Percentiles rank a stretch among this genome's conserved stretches.
These are phyloP conservation scores for Aspergillus indologenus DNA, from an alignment of 495 filamentous ascomycete genomes.

Conservation along the genomic window DNA sequence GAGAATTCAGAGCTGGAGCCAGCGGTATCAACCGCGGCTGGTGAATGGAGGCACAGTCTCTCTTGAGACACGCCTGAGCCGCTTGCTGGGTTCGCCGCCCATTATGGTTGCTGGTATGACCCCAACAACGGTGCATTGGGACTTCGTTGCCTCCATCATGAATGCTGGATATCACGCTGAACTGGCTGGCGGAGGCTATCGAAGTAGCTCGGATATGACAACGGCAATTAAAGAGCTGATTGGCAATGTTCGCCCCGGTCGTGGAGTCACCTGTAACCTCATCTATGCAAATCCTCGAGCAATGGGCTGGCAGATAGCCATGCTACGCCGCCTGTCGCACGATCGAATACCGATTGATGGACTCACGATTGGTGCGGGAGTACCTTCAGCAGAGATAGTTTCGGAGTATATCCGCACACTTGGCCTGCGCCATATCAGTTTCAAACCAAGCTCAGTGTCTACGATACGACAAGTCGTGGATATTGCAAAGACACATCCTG, in stretches of 20 bases:
- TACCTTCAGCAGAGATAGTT: slow-evolving; percentile 49
- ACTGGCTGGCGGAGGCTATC: slow-evolving; percentile 38
- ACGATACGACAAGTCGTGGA: slow-evolving; percentile 47
- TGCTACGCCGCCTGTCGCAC: slow-evolving; percentile 26
- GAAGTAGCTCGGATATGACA: slow-evolving; percentile 23
- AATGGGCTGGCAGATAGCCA: slow-evolving; percentile 34
- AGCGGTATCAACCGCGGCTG: slow-evolving; percentile 26
- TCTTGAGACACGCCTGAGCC: slow-evolving; percentile 36
- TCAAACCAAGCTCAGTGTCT: slow-evolving; percentile 47
- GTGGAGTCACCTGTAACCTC: slow-evolving; percentile 38
- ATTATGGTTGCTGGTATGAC: slow-evolving; percentile 46
- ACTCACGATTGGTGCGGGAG: slow-evolving; percentile 47
- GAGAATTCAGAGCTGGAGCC: slow-evolving; percentile 20
- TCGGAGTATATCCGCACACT: slow-evolving; percentile 46
- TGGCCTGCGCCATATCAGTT: slow-evolving; percentile 46
- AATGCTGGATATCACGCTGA: slow-evolving; percentile 42
- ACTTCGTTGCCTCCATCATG: slow-evolving; percentile 38
- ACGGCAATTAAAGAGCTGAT: slow-evolving; percentile 31
- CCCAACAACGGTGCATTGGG: slow-evolving; percentile 37
- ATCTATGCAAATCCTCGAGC: slow-evolving; percentile 40
- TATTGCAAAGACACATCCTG: slow-evolving; percentile 44
- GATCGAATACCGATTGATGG: slow-evolving; percentile 34
- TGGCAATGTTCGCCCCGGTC: slow-evolving; percentile 24
- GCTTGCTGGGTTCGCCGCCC: slow-evolving; percentile 34
- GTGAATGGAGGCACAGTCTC: slow-evolving; percentile 5